phyloP scores from a whole-genome alignment of 2,329 filamentous ascomycete species.

The Chalara sp. region DNA sequence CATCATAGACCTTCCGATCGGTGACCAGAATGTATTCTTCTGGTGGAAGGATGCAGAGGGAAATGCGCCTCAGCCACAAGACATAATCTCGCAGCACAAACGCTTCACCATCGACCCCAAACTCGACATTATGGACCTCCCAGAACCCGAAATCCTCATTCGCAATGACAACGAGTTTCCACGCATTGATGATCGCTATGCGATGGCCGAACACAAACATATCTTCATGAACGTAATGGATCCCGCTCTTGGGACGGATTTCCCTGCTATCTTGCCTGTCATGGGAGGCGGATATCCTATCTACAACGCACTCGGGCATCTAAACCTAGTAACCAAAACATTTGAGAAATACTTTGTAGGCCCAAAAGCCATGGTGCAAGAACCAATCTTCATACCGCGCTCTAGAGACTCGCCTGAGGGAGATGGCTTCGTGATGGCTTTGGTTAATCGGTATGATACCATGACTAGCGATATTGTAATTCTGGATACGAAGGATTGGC shows the following conservation, averaged over 20 bases:
- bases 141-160: conserved; percentile 29
- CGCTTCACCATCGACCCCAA: conserved; percentile 22
- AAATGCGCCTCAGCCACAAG: conserved; percentile 26
- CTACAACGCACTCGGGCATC: conserved; percentile 3
- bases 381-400: conserved; percentile 20
- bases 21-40: conserved; percentile 35
- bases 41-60: conserved; percentile 34
- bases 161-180: conserved; percentile 25
- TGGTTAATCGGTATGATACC: conserved; percentile 20
- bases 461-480: conserved; percentile 7
- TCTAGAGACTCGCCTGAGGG: conserved; percentile 13
- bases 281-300: conserved; percentile 5
- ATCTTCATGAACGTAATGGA: conserved; percentile 37
- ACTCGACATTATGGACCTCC: conserved; percentile 3
- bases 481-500: conserved; percentile 6
- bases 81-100: conserved; percentile 12
- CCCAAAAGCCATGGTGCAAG: conserved; percentile 17
- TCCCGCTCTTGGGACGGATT: conserved; percentile 7
- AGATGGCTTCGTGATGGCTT: conserved; percentile 23
- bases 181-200: conserved; percentile 25
- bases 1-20: conserved; percentile 30
- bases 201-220: conserved; percentile 37
- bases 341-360: conserved; percentile 15
- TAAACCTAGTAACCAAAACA: conserved; percentile 3
- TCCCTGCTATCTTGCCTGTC: not conserved